These are phyloP conservation scores for Mitragyna speciosa DNA, from an alignment of 257 asterid genomes.

Conservation along the genomic window DNA sequence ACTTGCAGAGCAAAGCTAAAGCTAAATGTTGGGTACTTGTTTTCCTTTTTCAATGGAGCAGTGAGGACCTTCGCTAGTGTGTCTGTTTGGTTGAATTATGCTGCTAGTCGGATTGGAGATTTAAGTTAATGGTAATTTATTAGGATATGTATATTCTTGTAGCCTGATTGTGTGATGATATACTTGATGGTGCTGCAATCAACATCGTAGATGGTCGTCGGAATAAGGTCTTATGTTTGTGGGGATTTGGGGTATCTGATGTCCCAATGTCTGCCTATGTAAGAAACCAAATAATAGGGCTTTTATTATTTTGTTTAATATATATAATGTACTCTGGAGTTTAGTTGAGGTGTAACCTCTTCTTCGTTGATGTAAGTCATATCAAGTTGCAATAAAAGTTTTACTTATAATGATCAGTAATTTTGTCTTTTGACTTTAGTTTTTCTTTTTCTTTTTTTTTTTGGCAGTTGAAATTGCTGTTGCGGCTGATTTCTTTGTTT, in stretches of 20 bases:
- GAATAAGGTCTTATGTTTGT: not conserved
- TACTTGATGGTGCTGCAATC: not conserved
- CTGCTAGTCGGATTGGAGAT: not conserved
- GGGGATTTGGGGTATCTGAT: not conserved
- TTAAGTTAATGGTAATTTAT: not conserved
- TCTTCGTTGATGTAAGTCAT: conserved; percentile 8
- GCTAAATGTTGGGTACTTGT: not conserved
- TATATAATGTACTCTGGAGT: conserved; percentile 12
- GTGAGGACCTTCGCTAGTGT: not conserved
- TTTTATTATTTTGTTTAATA: not conserved
- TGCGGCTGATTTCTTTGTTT: not conserved
- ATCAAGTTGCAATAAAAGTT: conserved; percentile 10
- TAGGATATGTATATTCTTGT: not conserved
- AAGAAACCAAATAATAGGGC: not conserved
- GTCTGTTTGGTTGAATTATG: not conserved
- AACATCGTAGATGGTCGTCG: not conserved
- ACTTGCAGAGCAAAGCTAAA: conserved; percentile 12
- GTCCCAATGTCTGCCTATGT: not conserved
- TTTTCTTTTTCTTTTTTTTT: not conserved
- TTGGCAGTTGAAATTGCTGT: not conserved
- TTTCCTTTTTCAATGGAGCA: conserved; percentile 3
- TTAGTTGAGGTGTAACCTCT: conserved; percentile 16
- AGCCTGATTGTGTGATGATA: not conserved
- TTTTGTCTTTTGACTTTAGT: not conserved
- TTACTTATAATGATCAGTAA: not conserved